phyloP scores from a whole-genome alignment of 2,329 filamentous ascomycete genomes.

The Leptographium flavum region DNA sequence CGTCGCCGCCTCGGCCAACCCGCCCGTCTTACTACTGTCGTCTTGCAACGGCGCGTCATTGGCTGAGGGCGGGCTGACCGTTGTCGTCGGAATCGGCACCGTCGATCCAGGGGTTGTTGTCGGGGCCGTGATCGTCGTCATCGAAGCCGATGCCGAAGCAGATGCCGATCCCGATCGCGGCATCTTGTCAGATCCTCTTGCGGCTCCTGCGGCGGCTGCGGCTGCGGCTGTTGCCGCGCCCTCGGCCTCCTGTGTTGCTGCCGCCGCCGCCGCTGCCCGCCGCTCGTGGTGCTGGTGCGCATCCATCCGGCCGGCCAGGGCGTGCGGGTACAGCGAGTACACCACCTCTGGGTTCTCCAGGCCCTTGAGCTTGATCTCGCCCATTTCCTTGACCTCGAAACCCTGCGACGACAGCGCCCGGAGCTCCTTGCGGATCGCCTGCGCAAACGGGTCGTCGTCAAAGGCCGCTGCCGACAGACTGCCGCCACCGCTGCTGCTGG shows the following conservation, averaged over 20 bases:
- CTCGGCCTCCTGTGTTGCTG: constrained; percentile 6
- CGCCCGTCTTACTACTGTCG: not conserved
- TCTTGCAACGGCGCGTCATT: too few species aligned
- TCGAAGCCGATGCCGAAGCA: too few species aligned
- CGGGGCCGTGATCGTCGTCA: too few species aligned
- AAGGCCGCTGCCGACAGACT: constrained; percentile 46
- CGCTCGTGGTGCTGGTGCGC: constrained; percentile 43
- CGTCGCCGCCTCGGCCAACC: not conserved
- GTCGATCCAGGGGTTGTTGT: too few species aligned
- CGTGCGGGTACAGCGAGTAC: constrained; percentile 88
- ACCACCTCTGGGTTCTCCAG: constrained; percentile 94
- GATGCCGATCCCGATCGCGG: not conserved
- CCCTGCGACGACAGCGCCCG: constrained; percentile 78
- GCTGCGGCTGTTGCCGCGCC: not conserved
- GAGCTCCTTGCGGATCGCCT: constrained; percentile 74
- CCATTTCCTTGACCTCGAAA: constrained; percentile 88
- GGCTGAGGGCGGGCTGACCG: too few species aligned
- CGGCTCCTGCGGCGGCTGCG: not conserved
- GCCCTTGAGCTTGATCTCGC: constrained; percentile 88
- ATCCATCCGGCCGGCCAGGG: constrained; percentile 65
- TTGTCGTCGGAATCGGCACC: too few species aligned
- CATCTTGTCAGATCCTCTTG: too few species aligned
- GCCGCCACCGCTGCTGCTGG: not conserved
- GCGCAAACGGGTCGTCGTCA: constrained; percentile 59
- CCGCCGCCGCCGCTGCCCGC: constrained; percentile 14